Evolutionary conservation across 1,139 yeast species (phyloP).

Genomic region (Geotrichum fermentans): DNA sequence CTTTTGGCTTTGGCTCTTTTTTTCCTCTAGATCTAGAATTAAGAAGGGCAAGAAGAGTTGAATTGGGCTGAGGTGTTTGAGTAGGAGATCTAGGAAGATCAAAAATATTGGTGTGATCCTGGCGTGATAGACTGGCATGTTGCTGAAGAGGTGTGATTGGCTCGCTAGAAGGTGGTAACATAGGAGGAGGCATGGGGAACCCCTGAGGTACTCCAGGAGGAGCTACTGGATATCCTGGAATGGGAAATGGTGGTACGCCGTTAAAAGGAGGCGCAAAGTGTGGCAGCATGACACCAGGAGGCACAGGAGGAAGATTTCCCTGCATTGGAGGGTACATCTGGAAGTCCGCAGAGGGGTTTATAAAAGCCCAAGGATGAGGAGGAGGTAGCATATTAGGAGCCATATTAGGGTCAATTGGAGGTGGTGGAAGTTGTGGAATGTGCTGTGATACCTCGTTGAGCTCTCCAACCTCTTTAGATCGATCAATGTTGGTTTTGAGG

Average conservation of each 20-base stretch:
- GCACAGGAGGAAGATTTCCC: neutral
- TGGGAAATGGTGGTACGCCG: constrained; percentile 8
- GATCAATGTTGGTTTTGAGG: constrained; percentile 28
- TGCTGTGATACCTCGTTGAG: constrained; percentile 3
- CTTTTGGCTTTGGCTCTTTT: constrained; percentile 7
- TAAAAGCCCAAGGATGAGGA: constrained; percentile 4
- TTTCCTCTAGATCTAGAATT: constrained; percentile 25
- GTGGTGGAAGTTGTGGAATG: neutral
- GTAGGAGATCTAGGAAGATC: constrained; percentile 22
- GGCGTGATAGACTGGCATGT: constrained; percentile 18
- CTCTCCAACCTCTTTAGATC: constrained; percentile 20
- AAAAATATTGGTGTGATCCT: neutral
- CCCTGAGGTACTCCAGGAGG: constrained; percentile 16
- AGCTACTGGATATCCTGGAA: constrained; percentile 23
- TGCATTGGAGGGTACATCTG: constrained; percentile 12
- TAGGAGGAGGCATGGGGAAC: constrained; percentile 11
- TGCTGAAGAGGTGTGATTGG: constrained; percentile 12
- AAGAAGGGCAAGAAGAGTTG: constrained; percentile 31
- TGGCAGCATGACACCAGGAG: constrained; percentile 3
- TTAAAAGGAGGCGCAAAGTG: constrained; percentile 1
- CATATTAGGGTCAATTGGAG: neutral
- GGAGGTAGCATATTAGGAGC: neutral
- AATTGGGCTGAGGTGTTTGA: constrained; percentile 33
- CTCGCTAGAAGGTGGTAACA: constrained; percentile 8
- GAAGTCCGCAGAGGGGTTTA: constrained; percentile 1